Percentiles rank a stretch among this genome's conserved stretches.
These are phyloP conservation scores for Naganishia cerealis DNA, from an alignment of 1,284 basidiomycete species.

Conservation along the genomic window DNA sequence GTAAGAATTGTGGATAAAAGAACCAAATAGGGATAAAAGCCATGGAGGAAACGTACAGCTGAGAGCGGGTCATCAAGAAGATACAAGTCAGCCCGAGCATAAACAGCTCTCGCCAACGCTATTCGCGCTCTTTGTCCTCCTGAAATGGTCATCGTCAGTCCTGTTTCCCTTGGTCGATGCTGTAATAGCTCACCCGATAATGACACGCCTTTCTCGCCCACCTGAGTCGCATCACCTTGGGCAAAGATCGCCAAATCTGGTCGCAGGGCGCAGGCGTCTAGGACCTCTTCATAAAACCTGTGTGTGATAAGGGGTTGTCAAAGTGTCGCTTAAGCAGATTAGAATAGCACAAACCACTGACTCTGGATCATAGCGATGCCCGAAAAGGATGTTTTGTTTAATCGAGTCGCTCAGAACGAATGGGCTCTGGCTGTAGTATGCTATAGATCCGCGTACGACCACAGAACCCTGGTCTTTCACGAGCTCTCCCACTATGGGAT, in stretches of 20 bases:
- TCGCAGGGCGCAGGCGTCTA: slow-evolving; percentile 77
- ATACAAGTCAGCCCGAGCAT: slow-evolving; percentile 63
- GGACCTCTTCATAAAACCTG: slow-evolving; percentile 53
- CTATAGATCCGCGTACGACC: slow-evolving; percentile 69
- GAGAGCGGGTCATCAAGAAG: slow-evolving; percentile 61
- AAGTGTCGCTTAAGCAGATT: slow-evolving; percentile 40
- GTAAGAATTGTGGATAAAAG: background rate
- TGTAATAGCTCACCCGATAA: slow-evolving; percentile 11
- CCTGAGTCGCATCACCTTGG: slow-evolving; percentile 71
- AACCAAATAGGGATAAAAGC: background rate
- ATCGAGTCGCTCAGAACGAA: slow-evolving; percentile 84
- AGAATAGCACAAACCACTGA: slow-evolving; percentile 41
- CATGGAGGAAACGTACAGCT: slow-evolving; percentile 51
- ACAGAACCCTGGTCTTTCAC: slow-evolving; percentile 71
- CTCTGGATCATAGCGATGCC: slow-evolving; percentile 76
- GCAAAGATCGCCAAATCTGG: slow-evolving; percentile 75
- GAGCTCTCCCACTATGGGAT: slow-evolving; percentile 77
- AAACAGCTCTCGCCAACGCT: slow-evolving; percentile 60
- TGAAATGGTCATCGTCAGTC: slow-evolving; percentile 43
- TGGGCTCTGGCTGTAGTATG: slow-evolving; percentile 85
- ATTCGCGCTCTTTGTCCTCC: slow-evolving; percentile 67
- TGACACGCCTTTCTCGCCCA: slow-evolving; percentile 63
- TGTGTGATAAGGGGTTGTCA: background rate
- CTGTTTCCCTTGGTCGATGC: background rate
- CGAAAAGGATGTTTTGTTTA: slow-evolving; percentile 86